Conservation (phyloP, 2,329 filamentous ascomycete species). For the Penicillium digitatum region DNA sequence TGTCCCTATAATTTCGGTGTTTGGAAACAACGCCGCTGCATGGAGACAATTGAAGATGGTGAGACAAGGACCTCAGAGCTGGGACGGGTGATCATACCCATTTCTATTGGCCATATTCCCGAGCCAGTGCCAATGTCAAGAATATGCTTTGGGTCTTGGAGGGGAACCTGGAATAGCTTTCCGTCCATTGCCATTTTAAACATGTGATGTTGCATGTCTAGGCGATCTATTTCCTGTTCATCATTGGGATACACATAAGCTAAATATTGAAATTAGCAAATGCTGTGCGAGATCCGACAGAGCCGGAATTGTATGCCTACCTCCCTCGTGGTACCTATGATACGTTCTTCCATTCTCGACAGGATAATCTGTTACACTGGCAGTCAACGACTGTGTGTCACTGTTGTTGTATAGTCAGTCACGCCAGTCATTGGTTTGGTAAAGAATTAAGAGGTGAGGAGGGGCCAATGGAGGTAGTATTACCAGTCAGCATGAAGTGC, state of each 20-base stretch:
- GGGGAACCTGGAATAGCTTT: conserved; percentile 46
- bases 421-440: not conserved
- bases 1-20: conserved; percentile 57
- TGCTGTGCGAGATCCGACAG: not conserved
- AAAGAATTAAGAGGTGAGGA: not conserved
- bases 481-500: conserved; percentile 1
- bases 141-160: conserved; percentile 46
- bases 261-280: conserved; percentile 21
- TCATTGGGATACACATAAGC: conserved; percentile 51
- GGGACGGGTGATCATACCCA: conserved; percentile 44
- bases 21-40: conserved; percentile 49
- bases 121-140: conserved; percentile 60
- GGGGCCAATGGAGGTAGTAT: not conserved
- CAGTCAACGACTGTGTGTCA: conserved; percentile 43
- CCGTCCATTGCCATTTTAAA: conserved; percentile 47
- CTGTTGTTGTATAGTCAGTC: conserved; percentile 20
- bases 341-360: conserved; percentile 43
- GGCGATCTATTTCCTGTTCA: conserved; percentile 52
- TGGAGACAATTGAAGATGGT: conserved; percentile 15
- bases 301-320: conserved; percentile 24
- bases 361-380: conserved; percentile 44
- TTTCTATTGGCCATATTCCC: conserved; percentile 65
- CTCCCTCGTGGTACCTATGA: conserved; percentile 45
- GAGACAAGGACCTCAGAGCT: not conserved
- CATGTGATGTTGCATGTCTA: conserved; percentile 55